Evolutionary conservation across 2,329 filamentous ascomycete genomes (phyloP), one percentile per base, ranked within the genome.

Genomic region (Ophioceras dolichostomum): DNA sequence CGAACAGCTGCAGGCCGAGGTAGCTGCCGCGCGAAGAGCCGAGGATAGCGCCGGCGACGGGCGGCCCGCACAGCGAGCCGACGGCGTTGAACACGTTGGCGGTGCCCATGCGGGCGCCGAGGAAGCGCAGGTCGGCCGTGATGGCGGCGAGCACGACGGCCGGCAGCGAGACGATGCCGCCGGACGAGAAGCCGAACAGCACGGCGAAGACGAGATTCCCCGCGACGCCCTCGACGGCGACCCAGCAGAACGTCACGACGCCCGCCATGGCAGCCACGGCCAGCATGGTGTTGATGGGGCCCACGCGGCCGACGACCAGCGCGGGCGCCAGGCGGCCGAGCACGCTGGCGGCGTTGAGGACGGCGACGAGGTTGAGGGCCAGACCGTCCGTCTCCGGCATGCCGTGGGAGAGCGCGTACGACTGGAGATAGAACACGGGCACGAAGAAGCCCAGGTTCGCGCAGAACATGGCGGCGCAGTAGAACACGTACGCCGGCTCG

Each of bases 331-430:
- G 45, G 8, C 55, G 53, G 38, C 55, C 54, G 10, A 53, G 42
- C 18, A 57, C 45, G 8, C 53, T 54, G 2, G 50, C 50, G 9
- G 48, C 48, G 41, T 59, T 58, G 41, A 59, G 47, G 19, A 59
- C 49, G 31, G 56, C 48, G 18, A 57, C 43, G 21, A 58, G 48
- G 16, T 50, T 44, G 6, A 37, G 37, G 16, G 42, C 38, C 10
- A 44, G 26, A 19, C 13, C 27, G 19, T 18, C 18, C 12, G 17
- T 20, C 18, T 32, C 22, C 4, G 33, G 31, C 17, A 41, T 32
- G 20, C 42, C 40, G 38, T 44, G 40, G 6, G 29, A 8, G 13
- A 38, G 29, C 13, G 40, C 40, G 36, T 42, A 44, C 19, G 32
- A 31, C 27, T 40, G 40, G 13, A 44, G 32, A 24, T 42, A 44